A percentile compares a stretch with the other conserved stretches of the same genome.
Conservation (phyloP, 352 stramenopile genomes). For the Globisporangium apiculatum region DNA sequence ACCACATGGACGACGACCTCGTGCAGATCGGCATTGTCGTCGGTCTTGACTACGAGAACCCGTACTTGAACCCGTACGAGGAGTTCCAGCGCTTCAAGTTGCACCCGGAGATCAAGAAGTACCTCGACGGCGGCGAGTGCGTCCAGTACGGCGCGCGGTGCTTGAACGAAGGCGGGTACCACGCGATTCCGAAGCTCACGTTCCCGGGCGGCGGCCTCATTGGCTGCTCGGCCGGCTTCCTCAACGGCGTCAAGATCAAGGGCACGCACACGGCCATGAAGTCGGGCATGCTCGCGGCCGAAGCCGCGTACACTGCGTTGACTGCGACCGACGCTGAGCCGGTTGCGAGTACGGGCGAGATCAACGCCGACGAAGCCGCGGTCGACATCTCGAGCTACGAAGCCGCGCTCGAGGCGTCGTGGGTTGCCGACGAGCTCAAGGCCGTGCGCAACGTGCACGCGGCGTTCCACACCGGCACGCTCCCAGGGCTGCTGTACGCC, state of each 20-base stretch:
- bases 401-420: conserved; percentile 88
- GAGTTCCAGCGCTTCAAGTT: conserved; percentile 99
- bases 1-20: conserved; percentile 97
- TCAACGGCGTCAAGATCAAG: conserved; percentile 99
- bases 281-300: conserved; percentile 95
- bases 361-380: conserved; percentile 54
- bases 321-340: conserved; percentile 40
- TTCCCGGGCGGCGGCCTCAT: conserved; percentile 96
- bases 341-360: conserved; percentile 62
- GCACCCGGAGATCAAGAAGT: conserved; percentile 89
- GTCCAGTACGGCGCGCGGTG: conserved; percentile 96
- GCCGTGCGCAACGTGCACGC: conserved; percentile 96
- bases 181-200: conserved; percentile 97
- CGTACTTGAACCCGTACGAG: conserved; percentile 98
- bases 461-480: conserved; percentile 94
- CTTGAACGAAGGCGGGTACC: conserved; percentile 93
- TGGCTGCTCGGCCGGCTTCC: conserved; percentile 96
- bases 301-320: conserved; percentile 91
- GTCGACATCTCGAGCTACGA: conserved; percentile 84
- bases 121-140: conserved; percentile 95
- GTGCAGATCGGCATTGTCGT: conserved; percentile 96
- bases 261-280: conserved; percentile 99
- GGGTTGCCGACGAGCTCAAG: conserved; percentile 97
- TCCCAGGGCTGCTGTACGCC: conserved; percentile 92
- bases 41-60: conserved; percentile 99